Conservation (phyloP, 371 early-diverging fungal species). For the Lichtheimia corymbifera region DNA sequence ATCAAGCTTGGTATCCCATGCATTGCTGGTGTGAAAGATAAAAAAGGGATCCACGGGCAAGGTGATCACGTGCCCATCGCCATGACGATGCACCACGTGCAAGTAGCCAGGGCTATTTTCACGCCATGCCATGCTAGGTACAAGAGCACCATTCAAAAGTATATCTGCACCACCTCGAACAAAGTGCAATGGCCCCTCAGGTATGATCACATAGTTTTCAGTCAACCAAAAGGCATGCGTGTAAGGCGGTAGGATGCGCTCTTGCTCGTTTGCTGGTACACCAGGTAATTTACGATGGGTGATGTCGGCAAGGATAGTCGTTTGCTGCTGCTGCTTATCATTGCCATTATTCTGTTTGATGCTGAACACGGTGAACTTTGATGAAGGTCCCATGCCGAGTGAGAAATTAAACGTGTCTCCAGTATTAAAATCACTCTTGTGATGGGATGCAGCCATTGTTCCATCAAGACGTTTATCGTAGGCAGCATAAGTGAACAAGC, state of each 20-base stretch:
- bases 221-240: slow-evolving; percentile 47
- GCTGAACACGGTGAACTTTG: slow-evolving; percentile 7
- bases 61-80: slow-evolving; percentile 45
- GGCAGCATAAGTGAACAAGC: slow-evolving; percentile 46
- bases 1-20: slow-evolving; percentile 42
- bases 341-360: neutral
- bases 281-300: slow-evolving; percentile 23
- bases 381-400: slow-evolving; percentile 2
- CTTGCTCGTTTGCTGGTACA: slow-evolving; percentile 3
- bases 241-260: slow-evolving; percentile 23
- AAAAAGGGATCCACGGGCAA: slow-evolving; percentile 48
- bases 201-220: slow-evolving; percentile 56
- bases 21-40: slow-evolving; percentile 58
- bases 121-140: slow-evolving; percentile 43
- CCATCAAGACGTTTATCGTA: slow-evolving; percentile 42
- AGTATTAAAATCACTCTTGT: slow-evolving; percentile 52
- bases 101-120: slow-evolving; percentile 35
- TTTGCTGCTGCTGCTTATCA: too few relatives aligned
- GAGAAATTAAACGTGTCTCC: slow-evolving; percentile 52
- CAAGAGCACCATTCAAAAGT: slow-evolving; percentile 38
- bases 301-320: slow-evolving; percentile 42
- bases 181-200: slow-evolving; percentile 48
- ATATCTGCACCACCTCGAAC: slow-evolving; percentile 41
- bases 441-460: slow-evolving; percentile 56
- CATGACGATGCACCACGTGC: slow-evolving; percentile 47